Base-by-base conservation (phyloP, 768 basidiomycete species). In the Russula dissimulans region DNA sequence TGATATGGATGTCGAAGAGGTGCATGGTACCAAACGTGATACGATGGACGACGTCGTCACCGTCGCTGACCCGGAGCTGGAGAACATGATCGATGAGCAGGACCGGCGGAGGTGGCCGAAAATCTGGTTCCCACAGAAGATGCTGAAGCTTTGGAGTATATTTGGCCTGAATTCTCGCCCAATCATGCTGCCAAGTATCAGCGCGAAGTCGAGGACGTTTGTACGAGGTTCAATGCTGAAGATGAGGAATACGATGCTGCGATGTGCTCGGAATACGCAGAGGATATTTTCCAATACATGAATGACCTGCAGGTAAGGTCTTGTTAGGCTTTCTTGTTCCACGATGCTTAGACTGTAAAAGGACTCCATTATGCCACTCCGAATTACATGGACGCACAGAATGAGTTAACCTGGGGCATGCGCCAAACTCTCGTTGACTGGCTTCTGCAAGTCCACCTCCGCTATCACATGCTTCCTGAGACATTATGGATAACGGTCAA, bases 401-500 rank as follows among this genome's bases (percentile, higher is more conserved):
- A 82, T 59, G 95, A 98, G 74, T 89, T 99, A 67, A 82, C 76
- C 64, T 95, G 95, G 95, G 73, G 79, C 18, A 97, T 97, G 94
- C 90, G 97, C 56, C 89, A 94, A 71, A 94, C 91, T 2, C 82
- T 99, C 43, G 89, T 99, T 66, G 97, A 99, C 77, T 99, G 97
- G 97, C 81, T 99, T 26, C 81, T 95, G 56, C 95, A 98, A 71
- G 93, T 98, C 38, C 97, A 99, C 77, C 78, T 97, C 62, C 87
- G 94, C 32, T 99, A 98, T 79, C 95, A 97, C 78, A 92, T 99
- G 91, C 83, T 97, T 49, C 95, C 97, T 32, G 97, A 99, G 74
- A 99, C 97, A 3, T 82, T 98, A 17, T 99, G 97, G 97, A 98
- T 98, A 68, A 91, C 95, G 44, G 82, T 99, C 79, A 99, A 98